A percentile compares a stretch with the other conserved stretches of the same genome.
These are phyloP conservation scores for Starmera pachycereana DNA, from an alignment of 805 yeast species.

Conservation along the genomic window DNA sequence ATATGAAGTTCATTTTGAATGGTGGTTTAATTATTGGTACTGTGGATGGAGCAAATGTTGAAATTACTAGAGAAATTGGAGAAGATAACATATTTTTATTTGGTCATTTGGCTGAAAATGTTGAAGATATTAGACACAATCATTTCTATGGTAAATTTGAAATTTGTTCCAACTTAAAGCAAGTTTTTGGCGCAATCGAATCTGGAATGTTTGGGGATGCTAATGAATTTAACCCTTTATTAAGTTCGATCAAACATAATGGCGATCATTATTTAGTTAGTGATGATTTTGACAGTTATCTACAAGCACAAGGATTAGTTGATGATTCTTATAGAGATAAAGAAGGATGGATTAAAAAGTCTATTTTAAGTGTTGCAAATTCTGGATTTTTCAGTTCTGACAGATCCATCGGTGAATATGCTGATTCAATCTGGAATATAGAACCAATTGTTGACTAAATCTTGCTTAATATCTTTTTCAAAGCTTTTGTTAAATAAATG, in stretches of 20 bases:
- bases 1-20: slow-evolving; percentile 89
- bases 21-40: slow-evolving; percentile 95
- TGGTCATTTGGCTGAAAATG: slow-evolving; percentile 85
- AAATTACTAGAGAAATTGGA: slow-evolving; percentile 87
- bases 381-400: slow-evolving; percentile 91
- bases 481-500: no score
- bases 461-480: neutral
- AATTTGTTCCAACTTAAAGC: slow-evolving; percentile 47
- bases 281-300: slow-evolving; percentile 82
- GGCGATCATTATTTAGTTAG: slow-evolving; percentile 83
- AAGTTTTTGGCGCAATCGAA: slow-evolving; percentile 60
- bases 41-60: slow-evolving; percentile 95
- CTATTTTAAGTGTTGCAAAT: slow-evolving; percentile 74
- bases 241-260: slow-evolving; percentile 59
- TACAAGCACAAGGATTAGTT: slow-evolving; percentile 70
- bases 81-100: slow-evolving; percentile 88
- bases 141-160: slow-evolving; percentile 49
- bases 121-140: slow-evolving; percentile 71
- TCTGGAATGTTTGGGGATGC: slow-evolving; percentile 62
- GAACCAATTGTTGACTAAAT: slow-evolving; percentile 43
- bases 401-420: slow-evolving; percentile 85
- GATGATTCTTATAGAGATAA: slow-evolving; percentile 62
- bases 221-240: slow-evolving; percentile 53
- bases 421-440: slow-evolving; percentile 86
- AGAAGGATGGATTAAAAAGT: slow-evolving; percentile 67